Evolutionary conservation across 371 early-diverging fungal genomes (phyloP).

Genomic region (Rhizopus arrhizus): DNA sequence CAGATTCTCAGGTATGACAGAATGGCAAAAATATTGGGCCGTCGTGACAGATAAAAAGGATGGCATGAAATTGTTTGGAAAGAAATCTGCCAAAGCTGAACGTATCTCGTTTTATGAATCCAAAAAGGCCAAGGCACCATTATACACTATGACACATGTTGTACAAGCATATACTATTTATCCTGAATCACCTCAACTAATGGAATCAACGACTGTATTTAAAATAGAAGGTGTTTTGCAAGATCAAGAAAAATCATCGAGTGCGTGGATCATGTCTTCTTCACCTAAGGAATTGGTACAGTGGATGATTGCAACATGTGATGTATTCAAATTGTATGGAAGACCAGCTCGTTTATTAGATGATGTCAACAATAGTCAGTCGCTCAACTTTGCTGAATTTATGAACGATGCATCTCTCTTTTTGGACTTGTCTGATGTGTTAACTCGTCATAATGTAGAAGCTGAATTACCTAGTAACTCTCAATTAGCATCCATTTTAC

Average conservation of each 20-base stretch:
- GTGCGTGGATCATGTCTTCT: constrained; percentile 23
- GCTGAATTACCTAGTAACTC: constrained; percentile 33
- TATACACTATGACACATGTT: constrained; percentile 53
- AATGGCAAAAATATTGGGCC: constrained; percentile 60
- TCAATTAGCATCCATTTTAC: constrained; percentile 30
- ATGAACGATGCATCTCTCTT: constrained; percentile 31
- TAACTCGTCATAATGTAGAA: constrained; percentile 32
- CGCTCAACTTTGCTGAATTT: constrained; percentile 36
- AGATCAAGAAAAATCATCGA: constrained; percentile 6
- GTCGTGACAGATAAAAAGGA: constrained; percentile 48
- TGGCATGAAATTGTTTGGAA: constrained; percentile 55
- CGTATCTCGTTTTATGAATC: constrained; percentile 41
- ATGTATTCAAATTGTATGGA: constrained; percentile 47
- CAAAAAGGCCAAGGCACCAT: constrained; percentile 49
- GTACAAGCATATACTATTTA: constrained; percentile 66
- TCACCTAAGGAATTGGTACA: constrained; percentile 36
- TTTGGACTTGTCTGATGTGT: constrained; percentile 39
- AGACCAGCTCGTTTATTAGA: constrained; percentile 33
- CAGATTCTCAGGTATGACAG: constrained; percentile 54
- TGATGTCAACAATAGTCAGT: constrained; percentile 22
- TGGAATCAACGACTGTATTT: constrained; percentile 20
- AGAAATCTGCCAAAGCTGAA: constrained; percentile 31
- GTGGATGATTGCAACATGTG: constrained; percentile 38
- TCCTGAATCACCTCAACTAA: constrained; percentile 40
- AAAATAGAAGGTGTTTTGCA: constrained; percentile 26